Conservation (phyloP, 495 filamentous ascomycete genomes). For the Trichoderma erinaceum region DNA sequence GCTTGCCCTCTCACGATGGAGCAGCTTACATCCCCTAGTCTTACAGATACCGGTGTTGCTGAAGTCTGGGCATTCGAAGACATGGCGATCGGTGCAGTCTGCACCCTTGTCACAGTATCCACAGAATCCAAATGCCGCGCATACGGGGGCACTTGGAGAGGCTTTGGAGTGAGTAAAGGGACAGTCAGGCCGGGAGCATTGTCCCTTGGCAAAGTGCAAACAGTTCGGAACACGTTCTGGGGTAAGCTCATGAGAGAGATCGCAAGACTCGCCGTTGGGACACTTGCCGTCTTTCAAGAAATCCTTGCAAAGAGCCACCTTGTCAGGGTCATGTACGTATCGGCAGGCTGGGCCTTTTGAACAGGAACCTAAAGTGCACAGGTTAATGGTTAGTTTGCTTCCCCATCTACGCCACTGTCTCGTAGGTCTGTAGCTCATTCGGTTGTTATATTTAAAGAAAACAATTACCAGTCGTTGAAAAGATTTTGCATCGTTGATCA, state of each 20-base stretch:
- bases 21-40: slow-evolving; percentile 74
- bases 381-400: slow-evolving; percentile 5
- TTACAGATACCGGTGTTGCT: slow-evolving; percentile 83
- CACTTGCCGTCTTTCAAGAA: slow-evolving; percentile 78
- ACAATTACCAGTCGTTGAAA: slow-evolving; percentile 85
- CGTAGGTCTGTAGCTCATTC: slow-evolving; percentile 23
- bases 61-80: slow-evolving; percentile 88
- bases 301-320: slow-evolving; percentile 86
- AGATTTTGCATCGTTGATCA: slow-evolving; percentile 77
- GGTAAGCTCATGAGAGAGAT: slow-evolving; percentile 86
- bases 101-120: slow-evolving; percentile 88
- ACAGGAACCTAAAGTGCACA: slow-evolving; percentile 62
- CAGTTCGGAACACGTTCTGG: slow-evolving; percentile 82
- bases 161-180: slow-evolving; percentile 84
- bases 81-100: slow-evolving; percentile 74
- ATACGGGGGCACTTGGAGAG: slow-evolving; percentile 75
- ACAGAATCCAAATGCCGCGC: slow-evolving; percentile 73
- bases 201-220: slow-evolving; percentile 83
- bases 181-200: slow-evolving; percentile 83
- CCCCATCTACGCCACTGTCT: neutral
- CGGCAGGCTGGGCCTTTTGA: slow-evolving; percentile 72
- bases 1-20: slow-evolving; percentile 81
- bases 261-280: slow-evolving; percentile 72
- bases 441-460: slow-evolving; percentile 20
- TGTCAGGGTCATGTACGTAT: slow-evolving; percentile 77